Conservation (phyloP, 2,329 filamentous ascomycete species). For the Aplosporella prunicola region DNA sequence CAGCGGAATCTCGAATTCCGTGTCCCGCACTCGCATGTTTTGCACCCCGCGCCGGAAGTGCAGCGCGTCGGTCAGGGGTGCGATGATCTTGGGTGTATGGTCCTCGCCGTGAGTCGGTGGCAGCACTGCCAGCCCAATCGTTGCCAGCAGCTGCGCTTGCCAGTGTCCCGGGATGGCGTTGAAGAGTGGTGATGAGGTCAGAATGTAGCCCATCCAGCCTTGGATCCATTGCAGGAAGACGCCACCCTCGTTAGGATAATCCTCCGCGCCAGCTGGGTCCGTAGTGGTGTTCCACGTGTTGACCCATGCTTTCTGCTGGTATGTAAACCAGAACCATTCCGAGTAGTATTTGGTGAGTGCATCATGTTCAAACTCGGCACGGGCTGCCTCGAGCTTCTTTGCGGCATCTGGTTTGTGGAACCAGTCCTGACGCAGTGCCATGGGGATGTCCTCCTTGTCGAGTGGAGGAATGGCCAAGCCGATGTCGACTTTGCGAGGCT, state of each 20-base stretch:
- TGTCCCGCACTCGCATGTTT: slow-evolving; percentile 38
- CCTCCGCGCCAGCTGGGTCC: slow-evolving; percentile 22
- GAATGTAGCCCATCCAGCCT: slow-evolving; percentile 28
- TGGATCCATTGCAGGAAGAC: slow-evolving; percentile 32
- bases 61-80: slow-evolving; percentile 35
- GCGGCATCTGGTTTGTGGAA: slow-evolving; percentile 21
- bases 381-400: slow-evolving; percentile 25
- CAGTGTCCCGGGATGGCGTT: slow-evolving; percentile 24
- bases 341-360: slow-evolving; percentile 36
- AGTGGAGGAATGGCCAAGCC: slow-evolving; percentile 38
- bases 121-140: slow-evolving; percentile 19
- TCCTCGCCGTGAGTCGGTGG: slow-evolving; percentile 19
- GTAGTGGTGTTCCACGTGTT: slow-evolving; percentile 37
- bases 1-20: slow-evolving; percentile 39
- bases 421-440: slow-evolving; percentile 24
- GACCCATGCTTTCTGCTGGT: slow-evolving; percentile 37
- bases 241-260: slow-evolving; percentile 28
- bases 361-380: slow-evolving; percentile 29
- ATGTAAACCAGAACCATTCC: slow-evolving; percentile 46
- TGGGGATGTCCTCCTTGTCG: slow-evolving; percentile 29
- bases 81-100: slow-evolving; percentile 25
- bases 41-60: slow-evolving; percentile 41
- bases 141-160: slow-evolving; percentile 30
- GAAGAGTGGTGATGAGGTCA: slow-evolving; percentile 27
- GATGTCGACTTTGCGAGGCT: slow-evolving; percentile 35